These are phyloP conservation scores for Hypoxylon perforatum DNA, from an alignment of 495 filamentous ascomycete species.

Conservation along the genomic window DNA sequence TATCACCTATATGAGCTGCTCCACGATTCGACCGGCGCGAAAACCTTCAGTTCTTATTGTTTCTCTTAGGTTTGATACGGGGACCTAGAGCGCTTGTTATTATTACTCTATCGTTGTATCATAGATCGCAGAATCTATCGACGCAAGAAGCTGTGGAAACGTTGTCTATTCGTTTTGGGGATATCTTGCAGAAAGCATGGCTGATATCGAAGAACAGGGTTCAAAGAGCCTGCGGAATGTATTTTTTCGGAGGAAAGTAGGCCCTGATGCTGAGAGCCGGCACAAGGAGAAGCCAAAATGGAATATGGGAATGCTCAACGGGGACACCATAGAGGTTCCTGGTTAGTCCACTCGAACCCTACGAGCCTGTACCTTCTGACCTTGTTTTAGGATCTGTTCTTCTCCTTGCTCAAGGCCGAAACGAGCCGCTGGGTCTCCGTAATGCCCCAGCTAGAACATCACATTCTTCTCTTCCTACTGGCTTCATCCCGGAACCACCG, in stretches of 20 bases:
- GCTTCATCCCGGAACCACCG: constrained; percentile 54
- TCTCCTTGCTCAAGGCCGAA: constrained; percentile 77
- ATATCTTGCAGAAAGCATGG: constrained; percentile 11
- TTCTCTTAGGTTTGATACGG: no score
- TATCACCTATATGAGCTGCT: no score
- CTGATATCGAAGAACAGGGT: constrained; percentile 1
- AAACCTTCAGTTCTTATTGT: not conserved
- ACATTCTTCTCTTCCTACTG: constrained; percentile 76
- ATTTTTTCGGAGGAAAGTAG: constrained; percentile 28
- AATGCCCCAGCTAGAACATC: constrained; percentile 81
- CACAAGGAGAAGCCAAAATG: constrained; percentile 58
- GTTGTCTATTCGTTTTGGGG: not conserved
- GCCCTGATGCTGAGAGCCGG: constrained; percentile 8
- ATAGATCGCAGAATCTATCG: no score
- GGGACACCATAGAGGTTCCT: constrained; percentile 87
- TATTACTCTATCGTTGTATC: no score
- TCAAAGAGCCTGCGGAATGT: constrained; percentile 11
- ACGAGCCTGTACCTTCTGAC: constrained; percentile 9
- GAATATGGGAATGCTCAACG: constrained; percentile 87
- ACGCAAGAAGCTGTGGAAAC: not conserved
- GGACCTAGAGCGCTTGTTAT: no score
- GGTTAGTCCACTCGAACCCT: constrained; percentile 63
- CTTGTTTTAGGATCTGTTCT: constrained; percentile 77
- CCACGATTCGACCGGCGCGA: not conserved
- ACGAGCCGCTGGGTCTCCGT: constrained; percentile 83